phyloP scores from a whole-genome alignment of 441 rosid genomes.

The Mallotus japonicus region DNA sequence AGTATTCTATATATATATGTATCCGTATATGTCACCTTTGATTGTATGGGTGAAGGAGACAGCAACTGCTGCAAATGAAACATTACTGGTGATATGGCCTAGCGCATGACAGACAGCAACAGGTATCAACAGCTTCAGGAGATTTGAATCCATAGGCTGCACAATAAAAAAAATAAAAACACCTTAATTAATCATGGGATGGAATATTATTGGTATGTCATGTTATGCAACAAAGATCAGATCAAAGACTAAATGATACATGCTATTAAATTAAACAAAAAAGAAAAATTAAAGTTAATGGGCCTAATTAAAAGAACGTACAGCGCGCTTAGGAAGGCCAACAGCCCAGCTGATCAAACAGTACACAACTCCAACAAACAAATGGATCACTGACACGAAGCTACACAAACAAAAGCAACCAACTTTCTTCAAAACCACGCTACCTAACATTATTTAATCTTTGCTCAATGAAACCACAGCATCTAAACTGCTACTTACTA shows the following conservation, averaged over 20 bases:
- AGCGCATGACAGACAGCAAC: conserved; percentile 88
- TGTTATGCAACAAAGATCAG: no score
- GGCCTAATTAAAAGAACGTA: conserved; percentile 38
- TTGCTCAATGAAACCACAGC: background rate
- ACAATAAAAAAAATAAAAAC: background rate
- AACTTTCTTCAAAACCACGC: background rate
- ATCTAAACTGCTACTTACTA: conserved; percentile 52
- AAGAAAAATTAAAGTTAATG: background rate
- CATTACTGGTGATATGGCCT: conserved; percentile 90
- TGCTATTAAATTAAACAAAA: background rate
- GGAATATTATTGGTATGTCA: no score
- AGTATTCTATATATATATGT: no score
- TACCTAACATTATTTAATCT: background rate
- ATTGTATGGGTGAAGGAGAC: conserved; percentile 94
- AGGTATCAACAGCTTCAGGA: conserved; percentile 74
- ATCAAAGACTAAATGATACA: no score
- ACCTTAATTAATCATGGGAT: no score
- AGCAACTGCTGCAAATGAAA: conserved; percentile 93
- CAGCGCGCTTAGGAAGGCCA: conserved; percentile 95
- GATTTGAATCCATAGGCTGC: conserved; percentile 79
- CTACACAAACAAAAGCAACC: conserved; percentile 35
- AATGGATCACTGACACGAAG: conserved; percentile 88
- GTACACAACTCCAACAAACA: conserved; percentile 88
- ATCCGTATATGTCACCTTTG: conserved; percentile 49
- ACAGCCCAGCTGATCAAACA: conserved; percentile 85